A percentile compares a stretch with the other conserved stretches of the same genome.
Conservation (phyloP, 108 stramenopile species). For the Stephanodiscus triporus region DNA sequence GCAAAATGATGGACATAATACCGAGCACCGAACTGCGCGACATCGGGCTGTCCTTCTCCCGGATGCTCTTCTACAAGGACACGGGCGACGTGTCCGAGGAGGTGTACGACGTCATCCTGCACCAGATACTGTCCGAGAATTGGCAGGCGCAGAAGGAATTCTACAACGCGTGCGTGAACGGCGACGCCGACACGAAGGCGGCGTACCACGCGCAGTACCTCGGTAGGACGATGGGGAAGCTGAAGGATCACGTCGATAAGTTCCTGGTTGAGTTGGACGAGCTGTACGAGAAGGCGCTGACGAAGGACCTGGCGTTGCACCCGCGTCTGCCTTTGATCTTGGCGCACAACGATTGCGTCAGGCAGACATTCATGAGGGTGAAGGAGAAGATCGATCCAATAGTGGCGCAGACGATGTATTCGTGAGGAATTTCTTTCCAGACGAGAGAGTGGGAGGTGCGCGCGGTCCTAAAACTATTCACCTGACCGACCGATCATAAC, state of each 20-base stretch:
- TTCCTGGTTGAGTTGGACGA: constrained; percentile 52
- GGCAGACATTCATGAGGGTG: constrained; percentile 50
- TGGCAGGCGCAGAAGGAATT: constrained; percentile 43
- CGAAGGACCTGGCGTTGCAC: constrained; percentile 39
- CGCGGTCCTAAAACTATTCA: too few species aligned
- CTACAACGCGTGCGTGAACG: constrained; percentile 57
- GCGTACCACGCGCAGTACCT: constrained; percentile 59
- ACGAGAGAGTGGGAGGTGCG: too few species aligned
- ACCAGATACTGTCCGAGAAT: constrained; percentile 42
- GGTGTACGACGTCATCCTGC: constrained; percentile 62
- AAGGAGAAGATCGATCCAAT: constrained; percentile 49
- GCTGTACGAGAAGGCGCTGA: constrained; percentile 45
- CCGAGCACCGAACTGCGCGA: constrained; percentile 50
- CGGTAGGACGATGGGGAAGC: constrained; percentile 33
- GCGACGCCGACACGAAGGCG: constrained; percentile 54
- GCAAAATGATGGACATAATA: constrained; percentile 63
- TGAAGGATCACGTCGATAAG: constrained; percentile 58
- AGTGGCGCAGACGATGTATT: constrained; percentile 3
- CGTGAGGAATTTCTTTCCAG: not conserved
- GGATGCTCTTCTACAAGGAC: constrained; percentile 67
- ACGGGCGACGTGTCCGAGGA: constrained; percentile 63
- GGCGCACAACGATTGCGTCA: constrained; percentile 58
- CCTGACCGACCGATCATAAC: too few species aligned
- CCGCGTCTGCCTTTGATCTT: constrained; percentile 50
- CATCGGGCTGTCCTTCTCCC: constrained; percentile 62